Conservation (phyloP, 352 stramenopile species). For the Pythium aphanidermatum region DNA sequence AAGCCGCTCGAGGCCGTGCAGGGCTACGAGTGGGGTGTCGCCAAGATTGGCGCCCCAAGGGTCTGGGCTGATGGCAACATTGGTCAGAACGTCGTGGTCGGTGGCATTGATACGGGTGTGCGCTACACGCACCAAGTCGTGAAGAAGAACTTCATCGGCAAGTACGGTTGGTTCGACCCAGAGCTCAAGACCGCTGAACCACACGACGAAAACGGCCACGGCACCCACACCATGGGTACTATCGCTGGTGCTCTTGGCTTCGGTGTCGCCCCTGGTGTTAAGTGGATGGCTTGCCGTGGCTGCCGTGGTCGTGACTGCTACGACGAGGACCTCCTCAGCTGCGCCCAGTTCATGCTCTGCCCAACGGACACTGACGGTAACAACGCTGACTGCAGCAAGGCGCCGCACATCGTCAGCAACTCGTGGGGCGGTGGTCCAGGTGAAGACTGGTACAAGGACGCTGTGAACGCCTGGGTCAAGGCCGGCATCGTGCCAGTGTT, state of each 20-base stretch:
- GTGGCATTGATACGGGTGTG: conserved; percentile 23
- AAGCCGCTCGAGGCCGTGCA: conserved; percentile 6
- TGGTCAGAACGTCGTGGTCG: conserved; percentile 18
- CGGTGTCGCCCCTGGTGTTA: conserved; percentile 4
- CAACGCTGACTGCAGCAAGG: neutral
- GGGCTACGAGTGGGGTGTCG: conserved; percentile 19
- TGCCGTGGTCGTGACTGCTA: conserved; percentile 5
- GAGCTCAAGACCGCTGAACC: conserved; percentile 10
- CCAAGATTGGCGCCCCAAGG: conserved; percentile 12
- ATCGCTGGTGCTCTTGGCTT: neutral
- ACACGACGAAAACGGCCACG: conserved; percentile 16
- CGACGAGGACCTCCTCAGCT: conserved; percentile 1
- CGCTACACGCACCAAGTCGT: conserved; percentile 14
- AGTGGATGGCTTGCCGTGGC: conserved; percentile 19
- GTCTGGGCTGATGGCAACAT: conserved; percentile 22
- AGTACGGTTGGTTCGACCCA: conserved; percentile 19
- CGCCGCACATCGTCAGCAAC: neutral
- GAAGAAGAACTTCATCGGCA: conserved; percentile 7
- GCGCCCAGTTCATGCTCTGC: conserved; percentile 2
- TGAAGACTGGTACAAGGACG: neutral
- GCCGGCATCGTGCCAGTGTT: neutral
- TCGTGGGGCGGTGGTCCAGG: neutral
- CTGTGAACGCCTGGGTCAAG: neutral
- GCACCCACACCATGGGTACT: conserved; percentile 6
- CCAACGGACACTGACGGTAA: neutral